These are phyloP conservation scores for Aegle marmelos DNA, from an alignment of 345 rosid genomes.

Conservation along the genomic window DNA sequence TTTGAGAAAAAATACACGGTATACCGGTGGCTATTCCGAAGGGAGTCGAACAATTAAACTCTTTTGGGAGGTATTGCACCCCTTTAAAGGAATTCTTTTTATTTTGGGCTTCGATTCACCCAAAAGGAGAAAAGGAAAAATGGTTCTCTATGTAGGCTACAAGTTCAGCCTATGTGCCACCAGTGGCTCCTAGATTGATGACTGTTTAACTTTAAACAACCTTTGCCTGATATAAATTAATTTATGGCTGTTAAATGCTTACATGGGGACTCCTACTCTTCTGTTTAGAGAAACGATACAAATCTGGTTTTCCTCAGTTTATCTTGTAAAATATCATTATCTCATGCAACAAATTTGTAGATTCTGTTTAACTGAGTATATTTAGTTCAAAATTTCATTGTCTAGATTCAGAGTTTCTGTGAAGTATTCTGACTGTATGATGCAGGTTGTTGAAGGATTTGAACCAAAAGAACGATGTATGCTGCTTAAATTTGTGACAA, in stretches of 20 bases:
- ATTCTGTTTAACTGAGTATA: neutral
- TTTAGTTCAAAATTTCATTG: neutral
- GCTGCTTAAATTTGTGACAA: conserved; percentile 96
- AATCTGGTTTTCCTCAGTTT: neutral
- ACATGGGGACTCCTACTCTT: neutral
- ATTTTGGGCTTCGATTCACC: neutral
- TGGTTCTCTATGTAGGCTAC: neutral
- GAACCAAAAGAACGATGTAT: conserved; percentile 82
- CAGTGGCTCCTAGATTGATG: neutral
- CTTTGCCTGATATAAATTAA: neutral
- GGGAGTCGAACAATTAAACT: conserved; percentile 82
- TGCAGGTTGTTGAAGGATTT: conserved; percentile 81
- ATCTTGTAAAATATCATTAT: neutral
- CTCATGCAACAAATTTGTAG: neutral
- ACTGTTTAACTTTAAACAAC: neutral
- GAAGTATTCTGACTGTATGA: conserved; percentile 16
- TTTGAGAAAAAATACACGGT: conserved; percentile 67
- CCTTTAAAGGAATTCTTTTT: neutral
- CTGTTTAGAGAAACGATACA: neutral
- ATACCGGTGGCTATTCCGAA: conserved; percentile 89
- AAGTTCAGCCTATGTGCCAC: neutral
- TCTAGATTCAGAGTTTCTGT: neutral
- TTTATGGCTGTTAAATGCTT: neutral
- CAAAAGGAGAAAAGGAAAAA: neutral
- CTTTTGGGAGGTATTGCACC: conserved; percentile 84